Conservation (phyloP, 2,329 filamentous ascomycete genomes). For the Trichoderma breve region DNA sequence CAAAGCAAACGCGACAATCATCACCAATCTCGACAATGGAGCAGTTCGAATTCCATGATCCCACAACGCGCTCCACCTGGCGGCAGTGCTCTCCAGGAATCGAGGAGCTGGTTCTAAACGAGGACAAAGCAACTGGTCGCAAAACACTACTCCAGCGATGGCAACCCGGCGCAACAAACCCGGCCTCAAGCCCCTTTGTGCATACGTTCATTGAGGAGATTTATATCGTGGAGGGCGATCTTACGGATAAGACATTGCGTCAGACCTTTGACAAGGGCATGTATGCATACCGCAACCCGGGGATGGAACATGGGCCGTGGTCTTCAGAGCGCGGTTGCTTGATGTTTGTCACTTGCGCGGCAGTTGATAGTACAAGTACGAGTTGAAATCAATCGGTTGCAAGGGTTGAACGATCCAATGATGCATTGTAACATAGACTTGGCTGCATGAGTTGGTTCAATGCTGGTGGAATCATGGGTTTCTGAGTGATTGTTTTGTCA, state of each 20-base stretch:
- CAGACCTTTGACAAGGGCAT: slow-evolving; percentile 35
- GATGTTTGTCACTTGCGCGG: slow-evolving; percentile 21
- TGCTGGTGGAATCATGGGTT: background rate
- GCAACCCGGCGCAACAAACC: slow-evolving; percentile 32
- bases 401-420: background rate
- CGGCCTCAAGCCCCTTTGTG: slow-evolving; percentile 29
- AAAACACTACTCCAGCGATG: slow-evolving; percentile 37
- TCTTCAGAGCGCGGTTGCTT: slow-evolving; percentile 36
- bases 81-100: slow-evolving; percentile 33
- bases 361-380: background rate
- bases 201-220: slow-evolving; percentile 41
- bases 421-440: background rate
- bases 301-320: slow-evolving; percentile 42
- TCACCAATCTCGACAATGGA: slow-evolving; percentile 24
- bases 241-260: slow-evolving; percentile 33
- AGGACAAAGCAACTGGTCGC: slow-evolving; percentile 29
- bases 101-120: slow-evolving; percentile 38
- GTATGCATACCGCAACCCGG: slow-evolving; percentile 41
- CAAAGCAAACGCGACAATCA: background rate
- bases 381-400: background rate
- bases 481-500: background rate
- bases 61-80: slow-evolving; percentile 27
- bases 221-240: slow-evolving; percentile 36
- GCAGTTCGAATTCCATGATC: slow-evolving; percentile 31
- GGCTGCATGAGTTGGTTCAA: background rate